These are phyloP conservation scores for Xylaria sp. DNA, from an alignment of 2,329 filamentous ascomycete species.

Conservation along the genomic window DNA sequence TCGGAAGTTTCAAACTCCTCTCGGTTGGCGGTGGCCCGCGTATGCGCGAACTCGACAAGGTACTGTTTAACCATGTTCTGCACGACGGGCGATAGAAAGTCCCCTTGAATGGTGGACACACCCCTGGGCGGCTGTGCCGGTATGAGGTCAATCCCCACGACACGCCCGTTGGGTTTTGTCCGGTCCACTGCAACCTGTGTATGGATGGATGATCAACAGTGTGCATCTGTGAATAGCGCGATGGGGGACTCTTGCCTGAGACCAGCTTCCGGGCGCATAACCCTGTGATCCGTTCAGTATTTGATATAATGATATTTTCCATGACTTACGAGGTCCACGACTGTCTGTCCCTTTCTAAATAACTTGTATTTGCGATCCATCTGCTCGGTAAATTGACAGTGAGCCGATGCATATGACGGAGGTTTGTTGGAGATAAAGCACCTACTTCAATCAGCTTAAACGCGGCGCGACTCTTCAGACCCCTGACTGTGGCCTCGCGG, in stretches of 20 bases:
- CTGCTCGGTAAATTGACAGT: conserved; percentile 47
- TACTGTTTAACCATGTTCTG: conserved; percentile 78
- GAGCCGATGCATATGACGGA: neutral
- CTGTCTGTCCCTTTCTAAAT: conserved; percentile 80
- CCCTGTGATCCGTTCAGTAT: conserved; percentile 55
- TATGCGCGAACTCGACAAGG: conserved; percentile 58
- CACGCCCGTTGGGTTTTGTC: conserved; percentile 76
- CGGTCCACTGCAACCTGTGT: conserved; percentile 77
- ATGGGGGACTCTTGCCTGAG: conserved; percentile 56
- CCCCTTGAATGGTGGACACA: conserved; percentile 93
- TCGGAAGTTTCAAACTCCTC: conserved; percentile 24
- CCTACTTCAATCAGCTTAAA: conserved; percentile 88
- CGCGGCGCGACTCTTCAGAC: conserved; percentile 86
- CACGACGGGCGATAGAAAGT: conserved; percentile 81
- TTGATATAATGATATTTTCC: neutral
- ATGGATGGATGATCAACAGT: conserved; percentile 22
- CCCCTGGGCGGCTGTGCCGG: conserved; percentile 89
- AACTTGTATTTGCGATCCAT: conserved; percentile 82
- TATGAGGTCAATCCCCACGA: conserved; percentile 93
- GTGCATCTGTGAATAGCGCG: neutral
- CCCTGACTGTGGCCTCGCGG: conserved; percentile 76
- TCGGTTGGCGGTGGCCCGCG: conserved; percentile 8
- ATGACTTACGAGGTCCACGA: conserved; percentile 79
- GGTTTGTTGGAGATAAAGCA: conserved; percentile 1
- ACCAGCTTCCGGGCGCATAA: conserved; percentile 78